These are phyloP conservation scores for Ascochyta pisi DNA, from an alignment of 2,329 filamentous ascomycete genomes.

Conservation along the genomic window DNA sequence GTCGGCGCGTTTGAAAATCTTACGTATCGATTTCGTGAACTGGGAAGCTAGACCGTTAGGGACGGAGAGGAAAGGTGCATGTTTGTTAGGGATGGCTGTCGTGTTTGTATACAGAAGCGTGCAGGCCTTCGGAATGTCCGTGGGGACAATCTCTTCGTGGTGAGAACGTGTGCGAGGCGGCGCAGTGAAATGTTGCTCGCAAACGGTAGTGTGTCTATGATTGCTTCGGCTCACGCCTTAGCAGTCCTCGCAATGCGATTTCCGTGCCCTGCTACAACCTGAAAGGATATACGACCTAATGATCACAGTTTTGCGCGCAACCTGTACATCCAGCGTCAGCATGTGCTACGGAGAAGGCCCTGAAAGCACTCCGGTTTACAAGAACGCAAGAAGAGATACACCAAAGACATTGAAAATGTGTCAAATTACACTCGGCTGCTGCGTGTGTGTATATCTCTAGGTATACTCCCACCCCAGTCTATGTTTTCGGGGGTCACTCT, in stretches of 20 bases:
- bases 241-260: too few relatives aligned
- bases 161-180: too few relatives aligned
- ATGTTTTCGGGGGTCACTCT: neutral
- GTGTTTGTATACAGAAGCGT: too few relatives aligned
- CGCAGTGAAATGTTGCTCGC: too few relatives aligned
- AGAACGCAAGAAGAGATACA: neutral
- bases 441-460: neutral
- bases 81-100: neutral
- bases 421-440: neutral
- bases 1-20: neutral
- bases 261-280: too few relatives aligned
- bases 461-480: neutral
- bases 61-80: too few relatives aligned
- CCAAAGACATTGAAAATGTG: neutral
- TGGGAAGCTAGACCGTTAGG: neutral
- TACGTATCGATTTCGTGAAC: neutral
- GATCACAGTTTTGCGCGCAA: neutral
- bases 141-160: too few relatives aligned
- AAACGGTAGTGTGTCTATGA: too few relatives aligned
- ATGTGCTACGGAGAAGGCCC: neutral
- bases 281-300: neutral
- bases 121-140: too few relatives aligned
- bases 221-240: too few relatives aligned
- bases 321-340: neutral
- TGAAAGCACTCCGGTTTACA: neutral